Conservation (phyloP, 805 yeast genomes). For the Monosporozyma yasuniensis region DNA sequence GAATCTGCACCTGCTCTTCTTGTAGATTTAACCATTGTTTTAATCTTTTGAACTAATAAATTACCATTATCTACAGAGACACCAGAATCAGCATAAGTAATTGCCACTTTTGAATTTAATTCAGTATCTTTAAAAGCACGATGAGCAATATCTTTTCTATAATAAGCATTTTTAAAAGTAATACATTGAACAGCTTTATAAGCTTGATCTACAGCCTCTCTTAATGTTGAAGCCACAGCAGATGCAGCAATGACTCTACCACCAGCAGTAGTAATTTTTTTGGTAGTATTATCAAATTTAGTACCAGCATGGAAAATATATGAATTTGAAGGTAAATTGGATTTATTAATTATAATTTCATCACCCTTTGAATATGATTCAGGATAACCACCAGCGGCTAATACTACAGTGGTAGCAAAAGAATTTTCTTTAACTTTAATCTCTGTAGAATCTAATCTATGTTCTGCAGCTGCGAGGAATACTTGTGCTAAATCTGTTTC, state of each 20-base stretch:
- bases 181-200: slow-evolving; percentile 77
- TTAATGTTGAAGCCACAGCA: slow-evolving; percentile 66
- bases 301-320: slow-evolving; percentile 96
- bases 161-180: slow-evolving; percentile 64
- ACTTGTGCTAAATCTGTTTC: slow-evolving; percentile 91
- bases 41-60: slow-evolving; percentile 78
- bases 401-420: slow-evolving; percentile 84
- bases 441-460: slow-evolving; percentile 76
- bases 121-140: slow-evolving; percentile 68
- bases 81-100: slow-evolving; percentile 93
- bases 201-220: slow-evolving; percentile 77
- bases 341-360: slow-evolving; percentile 47
- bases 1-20: slow-evolving; percentile 95
- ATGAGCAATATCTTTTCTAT: slow-evolving; percentile 91
- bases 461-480: slow-evolving; percentile 89
- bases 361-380: slow-evolving; percentile 81
- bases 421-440: slow-evolving; percentile 45
- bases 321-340: slow-evolving; percentile 34
- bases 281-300: slow-evolving; percentile 35
- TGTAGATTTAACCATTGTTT: slow-evolving; percentile 83
- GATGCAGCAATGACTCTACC: slow-evolving; percentile 97
- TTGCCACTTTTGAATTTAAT: slow-evolving; percentile 21
- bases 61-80: slow-evolving; percentile 97
- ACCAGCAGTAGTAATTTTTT: slow-evolving; percentile 72
- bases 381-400: slow-evolving; percentile 97